Percentiles rank a stretch among this genome's conserved stretches.
Evolutionary conservation across 1,284 basidiomycete genomes (phyloP).

Genomic region (Leccinum pallidistipes): DNA sequence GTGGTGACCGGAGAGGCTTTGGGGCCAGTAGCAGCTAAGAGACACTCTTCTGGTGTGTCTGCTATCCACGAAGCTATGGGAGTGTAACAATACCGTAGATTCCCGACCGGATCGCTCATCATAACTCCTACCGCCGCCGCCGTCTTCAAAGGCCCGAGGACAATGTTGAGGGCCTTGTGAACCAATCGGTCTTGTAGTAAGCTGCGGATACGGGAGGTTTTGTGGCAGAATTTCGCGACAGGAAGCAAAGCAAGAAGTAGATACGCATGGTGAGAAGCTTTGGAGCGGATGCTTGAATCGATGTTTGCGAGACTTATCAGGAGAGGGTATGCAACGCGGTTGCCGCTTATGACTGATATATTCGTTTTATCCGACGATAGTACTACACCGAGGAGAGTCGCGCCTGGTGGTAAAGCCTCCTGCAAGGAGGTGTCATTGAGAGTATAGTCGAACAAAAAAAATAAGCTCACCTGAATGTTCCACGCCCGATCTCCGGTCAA

Average conservation of each 20-base stretch:
- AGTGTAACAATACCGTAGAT: not conserved
- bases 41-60: slow-evolving; percentile 7
- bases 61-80: slow-evolving; percentile 1
- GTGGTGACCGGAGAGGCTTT: slow-evolving; percentile 5
- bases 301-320: not conserved
- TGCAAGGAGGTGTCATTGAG: not conserved
- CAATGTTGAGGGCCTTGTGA: not conserved
- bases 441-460: not conserved
- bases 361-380: not conserved
- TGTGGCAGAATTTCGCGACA: not conserved
- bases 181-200: not conserved
- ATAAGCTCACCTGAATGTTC: not conserved
- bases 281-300: not conserved
- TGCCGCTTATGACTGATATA: too few species aligned
- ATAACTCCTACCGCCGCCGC: not conserved
- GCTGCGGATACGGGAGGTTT: not conserved
- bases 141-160: not conserved
- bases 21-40: not conserved
- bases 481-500: not conserved
- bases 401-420: not conserved
- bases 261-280: not conserved
- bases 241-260: not conserved
- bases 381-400: not conserved
- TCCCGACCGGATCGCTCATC: not conserved
- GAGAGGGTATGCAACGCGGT: too few species aligned